Evolutionary conservation across 345 rosid species (phyloP), one percentile per base, ranked within the genome.

Genomic region (Odontarrhena argentea): DNA sequence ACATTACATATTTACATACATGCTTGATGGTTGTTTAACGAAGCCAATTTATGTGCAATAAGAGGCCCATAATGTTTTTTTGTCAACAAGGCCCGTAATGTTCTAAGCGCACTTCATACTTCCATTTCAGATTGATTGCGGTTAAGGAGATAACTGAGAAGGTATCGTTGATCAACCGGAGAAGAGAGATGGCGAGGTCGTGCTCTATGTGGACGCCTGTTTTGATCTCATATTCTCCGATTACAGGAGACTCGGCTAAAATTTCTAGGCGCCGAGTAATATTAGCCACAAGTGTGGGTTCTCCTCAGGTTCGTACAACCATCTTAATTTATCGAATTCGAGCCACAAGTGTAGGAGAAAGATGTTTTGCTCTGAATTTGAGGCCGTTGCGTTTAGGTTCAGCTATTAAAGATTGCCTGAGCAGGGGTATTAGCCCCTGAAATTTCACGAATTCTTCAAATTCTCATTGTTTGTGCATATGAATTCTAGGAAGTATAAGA

Each of bases 121-220:
- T 18, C 38, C 60, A 60, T 32, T 22, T 50, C 38, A 3, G 67
- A 42, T 59, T 48, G 58, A 48, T 49, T 58, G 40, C 22, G 28
- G 30, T 18, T 18, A 18, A 18, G 22, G 22, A 18, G 22, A 18
- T 0, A 18, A 18, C 22, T 18, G 71, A 7, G 42, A 12, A 35
- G 35, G 26, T 34, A 55, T 15, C 28, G 13, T 46, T 55, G 63
- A 60, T 62, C 9, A 5, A 8, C 37, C 62, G 68, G 62, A 61
- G 62, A 60, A 61, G 41, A 60, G 38, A 63, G 63, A 72, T 65
- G 76, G 76, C 70, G 76, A 57, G 53, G 58, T 64, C 66, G 38
- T 65, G 66, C 70, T 65, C 41, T 24, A 41, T 60, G 8, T 66
- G 55, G 67, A 60, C 25, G 30, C 63, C 77, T 36, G 26, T 66